Evolutionary conservation across 106 monocot genomes (phyloP).

Genomic region (Ottelia alismoides): DNA sequence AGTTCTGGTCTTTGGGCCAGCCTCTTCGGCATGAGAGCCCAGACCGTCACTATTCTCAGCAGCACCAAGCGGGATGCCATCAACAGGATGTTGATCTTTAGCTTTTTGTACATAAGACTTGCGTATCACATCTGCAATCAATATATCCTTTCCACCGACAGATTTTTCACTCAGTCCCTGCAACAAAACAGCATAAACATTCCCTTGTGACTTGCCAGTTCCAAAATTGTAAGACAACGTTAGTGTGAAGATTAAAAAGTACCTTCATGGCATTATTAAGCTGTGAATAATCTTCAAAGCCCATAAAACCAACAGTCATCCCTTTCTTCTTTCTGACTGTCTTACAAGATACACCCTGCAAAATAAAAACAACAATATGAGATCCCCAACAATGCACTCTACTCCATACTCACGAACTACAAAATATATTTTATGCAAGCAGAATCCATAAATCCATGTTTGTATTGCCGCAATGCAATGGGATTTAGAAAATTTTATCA

Average conservation of each 20-base stretch:
- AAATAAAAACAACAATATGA: no score
- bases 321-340: conserved; percentile 80
- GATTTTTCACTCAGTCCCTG: conserved; percentile 53
- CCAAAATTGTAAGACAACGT: background rate
- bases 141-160: conserved; percentile 50
- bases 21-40: conserved; percentile 11
- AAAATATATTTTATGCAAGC: no score
- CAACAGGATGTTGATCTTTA: no score
- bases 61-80: no score
- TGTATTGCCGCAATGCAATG: no score
- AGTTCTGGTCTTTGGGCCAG: conserved; percentile 24
- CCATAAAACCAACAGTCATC: conserved; percentile 80
- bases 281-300: conserved; percentile 44
- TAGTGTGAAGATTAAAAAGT: background rate
- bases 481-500: no score
- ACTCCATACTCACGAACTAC: no score
- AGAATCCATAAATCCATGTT: no score
- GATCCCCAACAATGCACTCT: no score
- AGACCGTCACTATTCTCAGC: conserved; percentile 13
- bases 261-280: conserved; percentile 55
- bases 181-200: no score
- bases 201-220: background rate
- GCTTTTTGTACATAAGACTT: no score
- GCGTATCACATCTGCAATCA: conserved; percentile 51
- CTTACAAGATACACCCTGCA: conserved; percentile 57